Conservation (phyloP, 129 eudicot species). For the Deinandra increscens region DNA sequence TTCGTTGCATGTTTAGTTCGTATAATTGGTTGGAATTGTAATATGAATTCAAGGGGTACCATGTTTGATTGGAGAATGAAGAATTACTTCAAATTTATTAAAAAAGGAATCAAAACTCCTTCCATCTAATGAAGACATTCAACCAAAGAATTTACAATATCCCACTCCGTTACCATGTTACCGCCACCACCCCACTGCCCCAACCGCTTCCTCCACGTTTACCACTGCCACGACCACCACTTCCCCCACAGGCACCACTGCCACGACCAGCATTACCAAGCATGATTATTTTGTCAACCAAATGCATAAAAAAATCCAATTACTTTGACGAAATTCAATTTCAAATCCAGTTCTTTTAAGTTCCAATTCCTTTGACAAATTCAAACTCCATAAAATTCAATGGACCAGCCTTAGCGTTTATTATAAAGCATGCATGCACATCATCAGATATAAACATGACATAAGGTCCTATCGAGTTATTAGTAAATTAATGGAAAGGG, state of each 20-base stretch:
- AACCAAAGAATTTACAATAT: neutral
- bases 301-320: neutral
- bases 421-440: neutral
- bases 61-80: neutral
- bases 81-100: neutral
- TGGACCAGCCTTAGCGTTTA: neutral
- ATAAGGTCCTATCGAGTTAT: constrained; percentile 1
- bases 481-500: neutral
- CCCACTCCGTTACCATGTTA: neutral
- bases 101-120: too few species aligned
- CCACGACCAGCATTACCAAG: neutral
- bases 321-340: neutral
- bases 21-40: neutral
- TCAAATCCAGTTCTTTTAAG: too few species aligned
- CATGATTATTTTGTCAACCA: neutral
- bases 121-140: neutral
- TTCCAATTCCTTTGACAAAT: neutral
- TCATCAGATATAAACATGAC: constrained; percentile 6
- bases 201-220: too few species aligned
- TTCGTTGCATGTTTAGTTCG: neutral
- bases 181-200: neutral
- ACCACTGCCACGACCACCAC: neutral
- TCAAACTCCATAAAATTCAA: neutral
- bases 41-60: neutral
- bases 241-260: neutral